Evolutionary conservation across 83 land plant species (phyloP).

Genomic region (Diphasiastrum complanatum): DNA sequence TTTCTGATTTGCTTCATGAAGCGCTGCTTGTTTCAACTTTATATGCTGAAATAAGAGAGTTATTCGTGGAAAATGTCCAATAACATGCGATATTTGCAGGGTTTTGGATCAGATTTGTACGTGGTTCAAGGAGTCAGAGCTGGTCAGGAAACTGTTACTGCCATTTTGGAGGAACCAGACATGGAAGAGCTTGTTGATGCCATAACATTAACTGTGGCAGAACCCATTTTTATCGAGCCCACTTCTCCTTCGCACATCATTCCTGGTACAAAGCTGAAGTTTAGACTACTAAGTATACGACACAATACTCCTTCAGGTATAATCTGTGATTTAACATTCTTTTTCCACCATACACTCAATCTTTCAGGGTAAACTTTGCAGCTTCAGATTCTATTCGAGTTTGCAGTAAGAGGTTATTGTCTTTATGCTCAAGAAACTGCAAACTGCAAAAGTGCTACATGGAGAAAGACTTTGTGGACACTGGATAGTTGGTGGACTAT

Average conservation of each 20-base stretch:
- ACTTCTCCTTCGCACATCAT: slow-evolving; percentile 84
- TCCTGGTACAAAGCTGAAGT: slow-evolving; percentile 57
- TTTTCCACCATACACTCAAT: too few species aligned
- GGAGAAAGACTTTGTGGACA: too few species aligned
- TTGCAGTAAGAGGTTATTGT: too few species aligned
- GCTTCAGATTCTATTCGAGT: too few species aligned
- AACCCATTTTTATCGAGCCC: slow-evolving; percentile 86
- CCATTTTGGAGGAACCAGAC: slow-evolving; percentile 54
- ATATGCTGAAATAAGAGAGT: background rate
- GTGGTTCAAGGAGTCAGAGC: slow-evolving; percentile 78
- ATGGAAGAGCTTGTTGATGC: slow-evolving; percentile 54
- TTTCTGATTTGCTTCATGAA: background rate
- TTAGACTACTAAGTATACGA: slow-evolving; percentile 62
- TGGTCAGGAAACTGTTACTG: slow-evolving; percentile 84
- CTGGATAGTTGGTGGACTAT: too few species aligned
- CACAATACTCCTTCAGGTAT: slow-evolving; percentile 60
- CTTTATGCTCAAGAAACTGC: too few species aligned
- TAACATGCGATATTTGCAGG: slow-evolving; percentile 38
- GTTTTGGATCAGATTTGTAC: slow-evolving; percentile 70
- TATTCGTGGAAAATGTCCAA: slow-evolving; percentile 3
- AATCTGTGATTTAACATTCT: slow-evolving; percentile 9
- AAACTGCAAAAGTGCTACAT: too few species aligned
- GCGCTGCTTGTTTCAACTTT: background rate
- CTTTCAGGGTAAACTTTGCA: too few species aligned
- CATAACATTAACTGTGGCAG: slow-evolving; percentile 84